Percentiles rank a stretch among this genome's conserved stretches.
Conservation (phyloP, 2,329 filamentous ascomycete genomes). For the Penicillium sumatraense region DNA sequence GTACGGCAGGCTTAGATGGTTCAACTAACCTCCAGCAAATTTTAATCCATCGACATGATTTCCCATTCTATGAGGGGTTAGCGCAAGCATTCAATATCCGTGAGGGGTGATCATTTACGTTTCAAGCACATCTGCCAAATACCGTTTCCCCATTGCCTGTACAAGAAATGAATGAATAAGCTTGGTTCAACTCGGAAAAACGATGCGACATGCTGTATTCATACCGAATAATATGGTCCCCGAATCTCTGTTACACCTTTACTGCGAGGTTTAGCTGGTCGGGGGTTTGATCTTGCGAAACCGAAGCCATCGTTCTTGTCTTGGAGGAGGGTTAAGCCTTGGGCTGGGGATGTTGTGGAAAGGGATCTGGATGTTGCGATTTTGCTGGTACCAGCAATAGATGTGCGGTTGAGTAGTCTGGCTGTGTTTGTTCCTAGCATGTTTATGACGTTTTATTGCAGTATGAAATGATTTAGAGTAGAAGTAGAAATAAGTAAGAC, state of each 20-base stretch:
- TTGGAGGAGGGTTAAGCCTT: conserved; percentile 47
- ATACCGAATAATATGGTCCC: conserved; percentile 59
- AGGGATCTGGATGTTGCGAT: conserved; percentile 17
- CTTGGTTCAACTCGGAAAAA: neutral
- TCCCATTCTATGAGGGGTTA: conserved; percentile 50
- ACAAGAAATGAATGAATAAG: too few species aligned
- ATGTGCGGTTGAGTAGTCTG: conserved; percentile 4
- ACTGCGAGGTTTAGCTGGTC: conserved; percentile 54
- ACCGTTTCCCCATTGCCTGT: conserved; percentile 56
- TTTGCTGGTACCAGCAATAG: conserved; percentile 15
- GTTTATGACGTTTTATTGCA: too few species aligned
- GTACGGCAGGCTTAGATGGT: neutral
- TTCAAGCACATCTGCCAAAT: conserved; percentile 58
- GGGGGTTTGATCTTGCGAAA: conserved; percentile 56
- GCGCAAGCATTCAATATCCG: neutral
- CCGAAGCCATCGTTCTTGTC: conserved; percentile 56
- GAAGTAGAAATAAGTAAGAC: too few species aligned
- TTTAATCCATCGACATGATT: conserved; percentile 61
- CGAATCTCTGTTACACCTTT: conserved; percentile 60
- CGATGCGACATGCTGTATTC: too few species aligned
- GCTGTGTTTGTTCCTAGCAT: too few species aligned
- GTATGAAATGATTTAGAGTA: too few species aligned
- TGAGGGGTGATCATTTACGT: conserved; percentile 41
- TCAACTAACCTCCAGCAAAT: conserved; percentile 52
- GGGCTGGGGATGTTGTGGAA: conserved; percentile 21